Base-by-base conservation (phyloP, 176 grass and related monocot genomes). In the Microstegium vimineum region DNA sequence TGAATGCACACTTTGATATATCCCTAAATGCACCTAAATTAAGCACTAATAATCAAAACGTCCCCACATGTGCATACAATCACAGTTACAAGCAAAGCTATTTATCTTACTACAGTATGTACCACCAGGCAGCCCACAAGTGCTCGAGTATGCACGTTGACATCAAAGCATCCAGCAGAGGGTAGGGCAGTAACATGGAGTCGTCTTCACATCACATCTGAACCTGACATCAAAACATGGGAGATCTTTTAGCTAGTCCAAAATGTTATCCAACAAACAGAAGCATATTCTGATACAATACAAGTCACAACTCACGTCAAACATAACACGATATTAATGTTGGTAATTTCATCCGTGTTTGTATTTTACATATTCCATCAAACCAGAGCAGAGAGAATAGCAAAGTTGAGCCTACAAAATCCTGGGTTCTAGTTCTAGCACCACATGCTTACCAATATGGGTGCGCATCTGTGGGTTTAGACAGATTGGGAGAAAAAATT, bases 121-220 rank as follows among this genome's bases (percentile, higher is more conserved):
- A 82, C 71, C 71, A 71, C 63, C 32, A 85, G 32, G 82, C 52
- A 81, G 71, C 77, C n/a, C 43, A 76, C 63, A 71, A 43, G 51
- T 66, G 57, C 42, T 46, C 43, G 63, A 14, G 54, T 8, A 42
- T 22, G 15, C 33, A 28, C 43, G 37, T 82, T 81, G 72, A 71
- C 56, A 33, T 71, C 43, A 66, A 81, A 54, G 63, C 45, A 56
- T 54, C 40, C 17, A 30, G 62, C 14, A 71, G 64, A 83, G 23
- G n/a, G 30, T 13, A 32, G 49, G 8, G 57, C 16, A n/a, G 27
- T 32, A 80, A 59, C 57, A 26, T 0, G 16, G 18, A 33, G 43
- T 56, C 71, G 56, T 85, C 72, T 85, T 85, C 83, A 81, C 41
- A 66, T 64, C 17, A 56, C 71, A 64, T 82, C 72, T 18, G 56